Evolutionary conservation across 2,329 filamentous ascomycete genomes (phyloP).

Genomic region (Nothomitra cinnamomea): DNA sequence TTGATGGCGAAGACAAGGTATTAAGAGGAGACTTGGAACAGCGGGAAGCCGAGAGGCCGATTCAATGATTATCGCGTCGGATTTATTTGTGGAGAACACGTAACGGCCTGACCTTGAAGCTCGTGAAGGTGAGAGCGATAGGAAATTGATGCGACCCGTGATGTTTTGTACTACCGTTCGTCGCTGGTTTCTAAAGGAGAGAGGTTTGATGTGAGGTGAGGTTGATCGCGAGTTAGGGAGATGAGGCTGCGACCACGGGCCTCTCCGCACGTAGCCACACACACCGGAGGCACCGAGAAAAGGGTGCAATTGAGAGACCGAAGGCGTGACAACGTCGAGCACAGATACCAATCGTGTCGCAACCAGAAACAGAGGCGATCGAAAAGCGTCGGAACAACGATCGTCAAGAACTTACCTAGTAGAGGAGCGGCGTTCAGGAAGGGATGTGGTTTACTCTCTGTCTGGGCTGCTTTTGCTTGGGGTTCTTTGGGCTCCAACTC

Average conservation of each 20-base stretch:
- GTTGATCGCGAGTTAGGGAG: neutral
- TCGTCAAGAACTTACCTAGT: neutral
- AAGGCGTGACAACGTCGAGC: neutral
- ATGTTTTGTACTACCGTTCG: neutral
- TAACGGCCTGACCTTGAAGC: neutral
- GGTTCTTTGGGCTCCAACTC: too few relatives aligned
- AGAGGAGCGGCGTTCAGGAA: neutral
- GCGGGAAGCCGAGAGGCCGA: neutral
- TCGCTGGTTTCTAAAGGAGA: neutral
- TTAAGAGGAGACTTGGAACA: neutral
- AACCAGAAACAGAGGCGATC: neutral
- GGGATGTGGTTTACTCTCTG: neutral
- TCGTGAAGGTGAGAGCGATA: neutral
- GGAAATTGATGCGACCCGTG: neutral
- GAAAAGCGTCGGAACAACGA: neutral
- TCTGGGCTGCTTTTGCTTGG: neutral
- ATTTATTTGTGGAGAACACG: neutral
- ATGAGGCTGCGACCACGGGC: constrained; percentile 3
- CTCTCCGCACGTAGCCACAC: neutral
- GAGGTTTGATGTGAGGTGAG: neutral
- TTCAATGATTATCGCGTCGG: neutral
- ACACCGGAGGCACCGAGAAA: neutral
- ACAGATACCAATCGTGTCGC: neutral
- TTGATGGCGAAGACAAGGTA: neutral
- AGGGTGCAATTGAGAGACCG: neutral